Evolutionary conservation across 495 filamentous ascomycete genomes (phyloP).

Genomic region (Parmelia sp.): DNA sequence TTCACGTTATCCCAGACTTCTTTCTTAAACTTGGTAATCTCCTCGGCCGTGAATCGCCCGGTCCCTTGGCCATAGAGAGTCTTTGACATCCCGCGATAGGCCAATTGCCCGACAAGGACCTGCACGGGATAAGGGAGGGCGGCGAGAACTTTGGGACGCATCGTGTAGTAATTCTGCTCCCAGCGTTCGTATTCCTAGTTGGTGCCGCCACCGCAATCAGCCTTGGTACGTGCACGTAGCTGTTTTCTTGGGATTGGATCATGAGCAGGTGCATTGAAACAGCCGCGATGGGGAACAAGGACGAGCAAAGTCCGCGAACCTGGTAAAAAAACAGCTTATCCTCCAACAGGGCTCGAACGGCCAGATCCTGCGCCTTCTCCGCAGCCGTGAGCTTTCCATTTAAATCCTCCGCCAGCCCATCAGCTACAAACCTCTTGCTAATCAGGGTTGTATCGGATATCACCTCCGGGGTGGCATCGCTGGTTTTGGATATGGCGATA

Average conservation of each 20-base stretch:
- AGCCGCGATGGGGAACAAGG: not conserved
- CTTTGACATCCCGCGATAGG: conserved; percentile 38
- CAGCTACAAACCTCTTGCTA: conserved; percentile 36
- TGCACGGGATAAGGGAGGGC: conserved; percentile 46
- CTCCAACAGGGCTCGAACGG: conserved; percentile 50
- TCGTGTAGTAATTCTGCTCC: conserved; percentile 55
- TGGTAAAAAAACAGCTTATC: conserved; percentile 54
- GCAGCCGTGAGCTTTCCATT: conserved; percentile 36
- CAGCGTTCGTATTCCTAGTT: conserved; percentile 46
- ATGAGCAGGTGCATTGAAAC: not conserved
- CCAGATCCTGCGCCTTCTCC: conserved; percentile 44
- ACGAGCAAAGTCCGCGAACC: conserved; percentile 25
- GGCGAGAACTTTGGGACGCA: conserved; percentile 48
- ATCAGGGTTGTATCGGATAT: conserved; percentile 53
- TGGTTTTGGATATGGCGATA: conserved; percentile 21
- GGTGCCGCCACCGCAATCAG: too few species aligned
- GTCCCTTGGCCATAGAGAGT: conserved; percentile 53
- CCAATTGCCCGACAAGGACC: conserved; percentile 46
- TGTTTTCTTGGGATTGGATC: too few species aligned
- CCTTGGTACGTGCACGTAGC: not conserved
- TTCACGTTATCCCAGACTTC: conserved; percentile 51
- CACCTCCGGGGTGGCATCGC: conserved; percentile 2
- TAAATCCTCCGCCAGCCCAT: conserved; percentile 41
- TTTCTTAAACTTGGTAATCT: conserved; percentile 38
- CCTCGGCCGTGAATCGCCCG: conserved; percentile 42